Evolutionary conservation across 2,329 filamentous ascomycete species (phyloP), one percentile per base, ranked within the genome.

Genomic region (Nothophaeocryptopus gaeumannii): DNA sequence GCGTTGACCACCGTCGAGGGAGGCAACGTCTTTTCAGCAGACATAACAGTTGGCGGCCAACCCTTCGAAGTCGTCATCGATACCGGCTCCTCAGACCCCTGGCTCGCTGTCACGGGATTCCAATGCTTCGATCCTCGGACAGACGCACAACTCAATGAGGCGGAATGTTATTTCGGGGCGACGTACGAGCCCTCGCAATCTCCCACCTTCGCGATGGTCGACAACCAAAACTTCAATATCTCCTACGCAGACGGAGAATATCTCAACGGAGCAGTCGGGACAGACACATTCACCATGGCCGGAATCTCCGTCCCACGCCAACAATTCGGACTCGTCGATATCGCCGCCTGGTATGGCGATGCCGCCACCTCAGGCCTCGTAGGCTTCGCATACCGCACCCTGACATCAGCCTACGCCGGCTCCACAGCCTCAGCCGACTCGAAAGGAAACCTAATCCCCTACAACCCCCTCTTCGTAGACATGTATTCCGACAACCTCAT

Each of bases 391-490:
- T 81, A 78, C 57, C 72, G 75, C 7, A 66, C 70, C 11, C 58
- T 79, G 36, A 79, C 77, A 0, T 72, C 70, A 15, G 69, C 72
- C 20, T 70, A 66, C 46, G 20, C 46, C 7, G 69, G 68, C 33
- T 58, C 56, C 12, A 52, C 65, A 38, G 58, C 63, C 1, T 50
- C 41, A 13, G 12, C 40, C 10, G 59, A 66, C 38, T 41, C 45
- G n/a, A 29, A 56, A 56, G 49, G 60, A 48, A 45, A 35, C 10
- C 37, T 46, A 11, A 36, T 67, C 59, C 39, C 62, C 0, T 81
- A 81, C 64, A 69, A 74, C 45, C 74, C 78, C 0, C 58, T 81
- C n/a, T 73, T 81, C 56, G 74, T 70, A 7, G 75, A 67, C 32
- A 74, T 81, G 72, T 73, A 71, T 55, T 64, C 71, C 44, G 59